Evolutionary conservation across 2,329 filamentous ascomycete genomes (phyloP).

Genomic region (Cytospora mali): DNA sequence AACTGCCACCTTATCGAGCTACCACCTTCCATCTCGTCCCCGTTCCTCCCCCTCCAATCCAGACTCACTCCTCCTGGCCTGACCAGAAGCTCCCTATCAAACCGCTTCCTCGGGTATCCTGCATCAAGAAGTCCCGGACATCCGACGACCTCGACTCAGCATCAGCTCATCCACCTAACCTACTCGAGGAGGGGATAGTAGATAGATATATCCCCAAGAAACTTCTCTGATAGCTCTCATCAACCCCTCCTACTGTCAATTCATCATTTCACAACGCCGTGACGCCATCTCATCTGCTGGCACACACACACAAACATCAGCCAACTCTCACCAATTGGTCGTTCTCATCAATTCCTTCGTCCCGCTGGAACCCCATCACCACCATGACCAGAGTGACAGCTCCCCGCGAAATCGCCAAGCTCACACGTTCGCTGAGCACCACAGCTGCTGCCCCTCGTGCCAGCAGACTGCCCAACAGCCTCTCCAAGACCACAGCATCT

Average conservation of each 20-base stretch:
- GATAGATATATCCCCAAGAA: neutral
- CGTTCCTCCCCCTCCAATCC: neutral
- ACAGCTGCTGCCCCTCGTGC: slow-evolving; percentile 43
- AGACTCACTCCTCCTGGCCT: slow-evolving; percentile 14
- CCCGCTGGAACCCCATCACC: neutral
- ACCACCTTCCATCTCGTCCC: neutral
- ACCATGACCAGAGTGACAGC: slow-evolving; percentile 55
- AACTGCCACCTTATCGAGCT: neutral
- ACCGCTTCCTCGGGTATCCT: slow-evolving; percentile 8
- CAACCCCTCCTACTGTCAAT: neutral
- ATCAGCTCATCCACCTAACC: neutral
- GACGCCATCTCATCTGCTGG: neutral
- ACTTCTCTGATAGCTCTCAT: neutral
- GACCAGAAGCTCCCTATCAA: slow-evolving; percentile 17
- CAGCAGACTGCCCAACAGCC: slow-evolving; percentile 40
- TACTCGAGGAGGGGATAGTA: neutral
- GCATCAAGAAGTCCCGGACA: slow-evolving; percentile 15
- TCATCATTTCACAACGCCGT: neutral
- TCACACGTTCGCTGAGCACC: slow-evolving; percentile 50
- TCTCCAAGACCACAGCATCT: slow-evolving; percentile 42
- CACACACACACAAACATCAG: neutral
- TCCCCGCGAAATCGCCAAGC: slow-evolving; percentile 43
- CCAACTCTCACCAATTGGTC: neutral
- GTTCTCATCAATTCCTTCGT: neutral
- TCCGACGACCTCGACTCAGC: slow-evolving; percentile 11